Evolutionary conservation across 78 protist species (phyloP), one percentile per base, ranked within the genome.

Genomic region (Dictyostelium capitatum): DNA sequence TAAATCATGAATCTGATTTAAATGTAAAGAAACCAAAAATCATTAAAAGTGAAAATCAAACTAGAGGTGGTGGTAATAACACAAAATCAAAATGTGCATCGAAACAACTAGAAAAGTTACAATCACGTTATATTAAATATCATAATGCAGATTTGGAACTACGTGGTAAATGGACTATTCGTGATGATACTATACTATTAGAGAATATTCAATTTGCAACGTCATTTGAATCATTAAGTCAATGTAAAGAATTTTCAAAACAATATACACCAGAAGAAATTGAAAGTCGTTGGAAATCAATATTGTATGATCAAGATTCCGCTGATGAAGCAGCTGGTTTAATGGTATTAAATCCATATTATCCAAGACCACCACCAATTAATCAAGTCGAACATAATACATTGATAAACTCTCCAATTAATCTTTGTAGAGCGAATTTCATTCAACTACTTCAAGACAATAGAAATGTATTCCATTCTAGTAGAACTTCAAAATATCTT

Each of bases 81-180:
- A 14, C 72, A 11, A 85, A 85, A 30, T 57, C 59, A 54, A 14
- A 23, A 17, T 74, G 75, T 46, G 48, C 67, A 47, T 64, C 92
- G 41, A 85, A 59, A 28, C 74, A 85, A 51, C 15, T 75, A n/a
- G 78, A 85, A 48, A 85, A 85, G 8, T 37, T 85, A 14, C 56
- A 85, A n/a, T 54, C 59, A 15, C 46, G 56, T 11, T 73, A 47
- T 25, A 85, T 85, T 37, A 53, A 32, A 8, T 85, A 85, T 47
- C 82, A 85, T 37, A 20, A 51, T 47, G 78, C 92, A 0, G 92
- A 85, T 37, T 7, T 25, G 17, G 14, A 9, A 9, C 5, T 85
- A 5, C 92, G 92, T 62, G 92, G 92, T 10, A 73, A 73, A 7
- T 85, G 92, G 92, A 85, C 92, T 1, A 47, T 85, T 6, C 51